These are phyloP conservation scores for Telfairia occidentalis DNA, from an alignment of 331 rosid species.

Conservation along the genomic window DNA sequence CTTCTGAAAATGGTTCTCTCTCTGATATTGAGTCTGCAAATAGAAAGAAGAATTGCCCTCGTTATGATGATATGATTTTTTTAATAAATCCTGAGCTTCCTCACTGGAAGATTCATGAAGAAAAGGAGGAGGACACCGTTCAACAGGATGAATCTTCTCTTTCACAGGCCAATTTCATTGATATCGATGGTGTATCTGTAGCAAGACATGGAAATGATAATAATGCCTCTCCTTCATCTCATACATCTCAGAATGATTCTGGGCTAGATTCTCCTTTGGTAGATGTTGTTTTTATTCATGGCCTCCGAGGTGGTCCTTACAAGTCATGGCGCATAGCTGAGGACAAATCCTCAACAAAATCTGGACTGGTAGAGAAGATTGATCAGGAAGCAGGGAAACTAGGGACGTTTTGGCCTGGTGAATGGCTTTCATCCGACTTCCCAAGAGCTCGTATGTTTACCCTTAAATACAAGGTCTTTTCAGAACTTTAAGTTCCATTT, in stretches of 20 bases:
- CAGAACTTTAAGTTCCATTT: not conserved
- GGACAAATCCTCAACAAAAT: slow-evolving; percentile 66
- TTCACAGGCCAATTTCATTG: slow-evolving; percentile 13
- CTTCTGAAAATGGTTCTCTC: slow-evolving; percentile 27
- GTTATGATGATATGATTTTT: slow-evolving; percentile 57
- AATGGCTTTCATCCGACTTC: slow-evolving; percentile 90
- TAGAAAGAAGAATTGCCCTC: slow-evolving; percentile 50
- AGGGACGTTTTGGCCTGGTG: slow-evolving; percentile 98
- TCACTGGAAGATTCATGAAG: slow-evolving; percentile 64
- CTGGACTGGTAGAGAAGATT: slow-evolving; percentile 87
- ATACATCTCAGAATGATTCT: slow-evolving; percentile 22
- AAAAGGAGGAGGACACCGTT: slow-evolving; percentile 22
- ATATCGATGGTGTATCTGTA: slow-evolving; percentile 23
- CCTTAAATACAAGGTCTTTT: slow-evolving; percentile 73
- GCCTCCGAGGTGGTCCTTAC: slow-evolving; percentile 88
- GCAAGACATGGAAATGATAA: slow-evolving; percentile 24
- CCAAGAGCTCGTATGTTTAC: slow-evolving; percentile 80
- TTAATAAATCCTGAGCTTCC: slow-evolving; percentile 80
- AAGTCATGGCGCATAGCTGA: slow-evolving; percentile 97
- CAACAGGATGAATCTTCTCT: slow-evolving; percentile 20
- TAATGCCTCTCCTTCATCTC: slow-evolving; percentile 22
- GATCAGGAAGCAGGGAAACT: slow-evolving; percentile 93
- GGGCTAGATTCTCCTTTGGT: slow-evolving; percentile 35
- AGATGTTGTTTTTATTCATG: slow-evolving; percentile 87
- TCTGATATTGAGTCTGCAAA: slow-evolving; percentile 25